Evolutionary conservation across 1,284 basidiomycete species (phyloP).

Genomic region (Gastroboletus turbinatus): DNA sequence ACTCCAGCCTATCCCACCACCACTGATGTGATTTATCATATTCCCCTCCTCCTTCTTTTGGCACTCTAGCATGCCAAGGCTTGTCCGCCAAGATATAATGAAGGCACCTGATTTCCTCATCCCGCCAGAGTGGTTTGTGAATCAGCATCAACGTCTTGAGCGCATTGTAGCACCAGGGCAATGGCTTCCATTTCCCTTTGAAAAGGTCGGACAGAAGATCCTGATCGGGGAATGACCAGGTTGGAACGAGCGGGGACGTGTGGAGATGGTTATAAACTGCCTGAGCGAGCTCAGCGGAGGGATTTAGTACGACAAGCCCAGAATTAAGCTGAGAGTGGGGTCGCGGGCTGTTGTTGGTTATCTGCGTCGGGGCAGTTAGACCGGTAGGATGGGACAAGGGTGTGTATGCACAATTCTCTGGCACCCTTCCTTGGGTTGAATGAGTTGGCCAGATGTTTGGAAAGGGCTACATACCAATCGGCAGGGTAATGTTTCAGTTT

Average conservation of each 20-base stretch:
- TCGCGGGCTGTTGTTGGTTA: constrained; percentile 55
- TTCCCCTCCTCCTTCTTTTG: constrained; percentile 34
- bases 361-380: constrained; percentile 46
- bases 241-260: constrained; percentile 66
- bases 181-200: constrained; percentile 67
- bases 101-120: constrained; percentile 72
- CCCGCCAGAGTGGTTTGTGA: constrained; percentile 74
- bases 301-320: constrained; percentile 86
- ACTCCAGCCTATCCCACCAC: constrained; percentile 77
- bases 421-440: constrained; percentile 59
- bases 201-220: constrained; percentile 87
- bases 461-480: constrained; percentile 69
- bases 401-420: constrained; percentile 85
- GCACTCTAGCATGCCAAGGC: constrained; percentile 62
- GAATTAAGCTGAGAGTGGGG: constrained; percentile 85
- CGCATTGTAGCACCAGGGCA: constrained; percentile 86
- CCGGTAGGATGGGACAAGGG: constrained; percentile 55
- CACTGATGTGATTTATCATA: constrained; percentile 58
- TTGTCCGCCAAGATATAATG: constrained; percentile 79
- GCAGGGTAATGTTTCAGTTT: constrained; percentile 81
- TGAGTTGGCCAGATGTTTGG: neutral
- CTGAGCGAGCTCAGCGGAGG: constrained; percentile 56
- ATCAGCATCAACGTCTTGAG: constrained; percentile 74
- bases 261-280: constrained; percentile 60
- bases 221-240: constrained; percentile 89